These are phyloP conservation scores for Mycena floridula DNA, from an alignment of 768 basidiomycete genomes.

Conservation along the genomic window DNA sequence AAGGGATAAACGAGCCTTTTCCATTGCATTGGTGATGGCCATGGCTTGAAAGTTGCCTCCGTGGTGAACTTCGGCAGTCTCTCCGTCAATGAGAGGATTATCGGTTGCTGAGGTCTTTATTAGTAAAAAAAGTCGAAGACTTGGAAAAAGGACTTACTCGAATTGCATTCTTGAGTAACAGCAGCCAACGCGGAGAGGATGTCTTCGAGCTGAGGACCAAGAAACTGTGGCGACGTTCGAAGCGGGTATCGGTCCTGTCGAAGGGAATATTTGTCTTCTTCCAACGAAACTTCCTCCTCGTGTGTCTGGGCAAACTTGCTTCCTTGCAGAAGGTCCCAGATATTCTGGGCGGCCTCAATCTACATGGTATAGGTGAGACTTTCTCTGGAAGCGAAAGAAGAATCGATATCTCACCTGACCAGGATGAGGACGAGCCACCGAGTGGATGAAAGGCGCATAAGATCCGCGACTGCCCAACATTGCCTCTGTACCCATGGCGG, in stretches of 20 bases:
- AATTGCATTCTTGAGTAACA: slow-evolving; percentile 70
- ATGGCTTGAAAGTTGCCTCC: slow-evolving; percentile 63
- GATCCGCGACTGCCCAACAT: slow-evolving; percentile 60
- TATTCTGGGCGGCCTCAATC: slow-evolving; percentile 61
- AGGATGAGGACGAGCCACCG: slow-evolving; percentile 67
- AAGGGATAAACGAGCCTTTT: slow-evolving; percentile 37
- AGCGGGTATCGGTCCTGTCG: slow-evolving; percentile 72
- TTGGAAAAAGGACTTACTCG: slow-evolving; percentile 42
- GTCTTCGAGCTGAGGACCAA: slow-evolving; percentile 77
- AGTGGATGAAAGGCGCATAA: slow-evolving; percentile 69
- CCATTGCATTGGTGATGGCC: slow-evolving; percentile 54
- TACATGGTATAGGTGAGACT: slow-evolving; percentile 14
- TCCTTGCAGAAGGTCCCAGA: slow-evolving; percentile 55
- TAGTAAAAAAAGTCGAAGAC: neutral
- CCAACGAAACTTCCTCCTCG: slow-evolving; percentile 60
- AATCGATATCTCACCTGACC: slow-evolving; percentile 46
- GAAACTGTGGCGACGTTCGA: slow-evolving; percentile 68
- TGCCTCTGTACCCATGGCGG: slow-evolving; percentile 77
- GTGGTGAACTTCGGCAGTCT: slow-evolving; percentile 60
- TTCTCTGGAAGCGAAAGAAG: neutral
- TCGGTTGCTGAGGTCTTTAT: slow-evolving; percentile 55
- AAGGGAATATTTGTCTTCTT: slow-evolving; percentile 61
- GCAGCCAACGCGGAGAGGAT: slow-evolving; percentile 53
- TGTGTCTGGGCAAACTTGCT: slow-evolving; percentile 52
- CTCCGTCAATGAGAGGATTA: slow-evolving; percentile 72